Conservation (phyloP, 176 grass and related monocot species). For the Rhynchospora breviuscula region DNA sequence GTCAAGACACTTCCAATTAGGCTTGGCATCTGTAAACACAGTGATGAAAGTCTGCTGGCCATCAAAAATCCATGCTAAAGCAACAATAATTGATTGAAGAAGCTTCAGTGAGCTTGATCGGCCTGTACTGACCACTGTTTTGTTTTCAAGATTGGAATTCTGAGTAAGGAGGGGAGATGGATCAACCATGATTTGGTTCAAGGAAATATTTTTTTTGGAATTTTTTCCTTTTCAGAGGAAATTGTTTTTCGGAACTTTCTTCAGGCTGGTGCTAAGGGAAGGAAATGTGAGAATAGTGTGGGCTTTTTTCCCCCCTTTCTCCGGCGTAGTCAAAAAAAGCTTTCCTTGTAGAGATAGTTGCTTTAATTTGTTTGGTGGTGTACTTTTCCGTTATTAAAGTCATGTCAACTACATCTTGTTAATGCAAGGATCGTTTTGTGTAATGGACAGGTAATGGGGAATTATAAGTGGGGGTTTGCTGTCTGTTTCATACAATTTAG, state of each 20-base stretch:
- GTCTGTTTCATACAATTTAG: too few species aligned
- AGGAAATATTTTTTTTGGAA: neutral
- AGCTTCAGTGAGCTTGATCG: neutral
- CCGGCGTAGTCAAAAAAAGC: too few species aligned
- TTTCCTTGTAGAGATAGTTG: too few species aligned
- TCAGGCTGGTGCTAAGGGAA: too few species aligned
- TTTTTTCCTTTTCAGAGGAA: neutral
- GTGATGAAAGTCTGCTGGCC: constrained; percentile 92
- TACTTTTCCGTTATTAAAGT: too few species aligned
- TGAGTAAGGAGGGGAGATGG: neutral
- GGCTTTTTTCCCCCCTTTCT: too few species aligned
- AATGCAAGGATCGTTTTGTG: too few species aligned
- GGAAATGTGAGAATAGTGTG: too few species aligned
- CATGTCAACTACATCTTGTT: too few species aligned
- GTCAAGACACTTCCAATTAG: constrained; percentile 57
- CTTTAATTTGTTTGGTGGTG: too few species aligned
- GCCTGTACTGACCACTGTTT: neutral
- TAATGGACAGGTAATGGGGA: too few species aligned
- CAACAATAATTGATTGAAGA: constrained; percentile 45
- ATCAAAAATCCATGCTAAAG: constrained; percentile 71
- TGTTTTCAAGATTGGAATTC: neutral
- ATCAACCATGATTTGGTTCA: neutral
- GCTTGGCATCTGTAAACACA: constrained; percentile 76
- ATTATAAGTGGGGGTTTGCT: too few species aligned
- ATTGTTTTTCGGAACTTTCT: neutral